Percentiles rank a stretch among this genome's conserved stretches.
These are phyloP conservation scores for Ophiocordyceps unilateralis DNA, from an alignment of 2,329 filamentous ascomycete genomes.

Conservation along the genomic window DNA sequence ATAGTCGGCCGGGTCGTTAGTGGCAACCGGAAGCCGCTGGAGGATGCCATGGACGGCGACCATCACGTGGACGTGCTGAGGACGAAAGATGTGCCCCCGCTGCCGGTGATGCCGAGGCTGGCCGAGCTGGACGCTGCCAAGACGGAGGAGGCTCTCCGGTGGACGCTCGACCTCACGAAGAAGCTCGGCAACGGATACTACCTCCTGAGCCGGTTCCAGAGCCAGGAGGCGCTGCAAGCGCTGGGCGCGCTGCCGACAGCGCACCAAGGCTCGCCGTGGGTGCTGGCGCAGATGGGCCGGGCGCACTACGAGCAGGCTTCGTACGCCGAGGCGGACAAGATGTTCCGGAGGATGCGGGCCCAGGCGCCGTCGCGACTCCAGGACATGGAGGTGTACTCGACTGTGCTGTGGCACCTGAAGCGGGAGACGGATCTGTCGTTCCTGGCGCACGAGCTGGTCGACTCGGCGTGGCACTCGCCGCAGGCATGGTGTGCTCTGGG, in stretches of 20 bases:
- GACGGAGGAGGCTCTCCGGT: conserved; percentile 59
- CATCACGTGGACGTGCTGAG: conserved; percentile 44
- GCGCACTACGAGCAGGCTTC: conserved; percentile 81
- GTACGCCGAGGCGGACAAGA: conserved; percentile 74
- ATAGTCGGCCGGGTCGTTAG: conserved; percentile 77
- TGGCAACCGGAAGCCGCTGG: conserved; percentile 64
- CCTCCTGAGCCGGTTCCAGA: conserved; percentile 61
- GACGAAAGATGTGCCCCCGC: conserved; percentile 23
- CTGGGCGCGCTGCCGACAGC: conserved; percentile 52
- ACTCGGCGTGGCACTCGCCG: conserved; percentile 73
- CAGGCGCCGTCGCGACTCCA: conserved; percentile 69
- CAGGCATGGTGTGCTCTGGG: conserved; percentile 93
- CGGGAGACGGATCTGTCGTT: conserved; percentile 83
- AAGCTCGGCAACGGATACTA: conserved; percentile 71
- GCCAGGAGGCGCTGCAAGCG: conserved; percentile 56
- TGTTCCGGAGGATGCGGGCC: conserved; percentile 63
- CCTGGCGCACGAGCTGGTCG: conserved; percentile 76
- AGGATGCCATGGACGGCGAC: conserved; percentile 53
- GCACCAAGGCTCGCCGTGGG: conserved; percentile 86
- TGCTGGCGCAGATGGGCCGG: conserved; percentile 76
- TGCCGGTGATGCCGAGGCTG: conserved; percentile 19
- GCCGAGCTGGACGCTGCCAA: conserved; percentile 38
- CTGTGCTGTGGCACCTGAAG: conserved; percentile 95
- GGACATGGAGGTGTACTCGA: conserved; percentile 97
- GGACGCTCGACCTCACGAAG: conserved; percentile 63